Base-by-base conservation (phyloP, 768 basidiomycete species). In the Xanthoconium stramineum region DNA sequence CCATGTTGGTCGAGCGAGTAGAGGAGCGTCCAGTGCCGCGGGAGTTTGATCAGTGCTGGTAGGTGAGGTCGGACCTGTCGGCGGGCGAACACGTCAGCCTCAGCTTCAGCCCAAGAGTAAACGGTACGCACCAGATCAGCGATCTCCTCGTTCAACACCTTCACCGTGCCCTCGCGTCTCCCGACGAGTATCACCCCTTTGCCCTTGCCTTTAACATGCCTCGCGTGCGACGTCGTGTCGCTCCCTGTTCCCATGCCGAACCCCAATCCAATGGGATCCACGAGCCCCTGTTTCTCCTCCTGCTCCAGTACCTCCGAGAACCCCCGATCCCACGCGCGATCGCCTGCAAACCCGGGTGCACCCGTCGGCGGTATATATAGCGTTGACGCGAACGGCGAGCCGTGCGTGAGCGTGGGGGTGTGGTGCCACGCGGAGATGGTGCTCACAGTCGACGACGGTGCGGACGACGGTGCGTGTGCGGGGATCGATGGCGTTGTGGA, bases 1-100 rank as follows among this genome's bases (percentile, higher is more conserved):
- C 96, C 96, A 62, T 98, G 90, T 65, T 97, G 94, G 65, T 98
- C 96, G 17, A 97, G 79, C 15, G 92, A 94, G 74, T 95, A 94
- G 6, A 94, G 72, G 0, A 95, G 80, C 1, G 80, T 80, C 94
- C 94, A 96, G 30, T 78, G 74, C 8, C 78, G 76, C 0, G 86
- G 79, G 17, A 95, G 81, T 5, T 88, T 85, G 2, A 82, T 76
- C 7, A 94, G 80, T 0, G 91, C 84, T 0, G 92, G 88, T 1
- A 95, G 78, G 55, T 84, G 76, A 1, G 83, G 72, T 0, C 90
- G 86, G 28, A 94, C 75, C 91, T 93, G 15, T 35, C 47, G 24
- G 24, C 24, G 4, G 24, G 24, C 33, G 33, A 28, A 6, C 29
- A 17, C 35, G 40, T 32, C 29, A 24, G 24, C 33, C 2, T 35